Base-by-base conservation (phyloP, 257 asterid genomes). In the Solanum boliviense region DNA sequence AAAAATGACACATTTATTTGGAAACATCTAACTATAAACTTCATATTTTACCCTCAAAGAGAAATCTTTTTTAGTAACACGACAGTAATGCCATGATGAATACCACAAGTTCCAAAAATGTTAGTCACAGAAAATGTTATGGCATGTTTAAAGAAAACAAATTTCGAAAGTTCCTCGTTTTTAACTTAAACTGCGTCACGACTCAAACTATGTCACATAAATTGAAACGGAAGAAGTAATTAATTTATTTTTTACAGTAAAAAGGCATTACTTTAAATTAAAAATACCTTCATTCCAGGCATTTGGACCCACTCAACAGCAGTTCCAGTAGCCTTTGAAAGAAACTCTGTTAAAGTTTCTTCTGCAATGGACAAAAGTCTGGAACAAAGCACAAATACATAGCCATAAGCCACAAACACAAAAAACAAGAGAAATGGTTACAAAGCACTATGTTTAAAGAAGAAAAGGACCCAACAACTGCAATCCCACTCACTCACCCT, bases 301-400 rank as follows among this genome's bases (percentile, higher is more conserved):
- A 95, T 95, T 94, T 94, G 98, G 96, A 95, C 96, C 98, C 98
- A 95, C 98, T 95, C 98, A 84, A 95, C 98, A 91, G 98, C 98
- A 85, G 98, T 95, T 94, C 98, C 98, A 89, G 98, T 95, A 86
- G 98, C 98, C 98, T 95, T 95, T 29, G 98, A 95, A 83, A 95
- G 94, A 95, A 95, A 95, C 95, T 95, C 98, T 93, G 98, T 87
- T 95, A 95, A 93, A 94, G 98, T 95, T 82, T 95, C 98, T 90
- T 95, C 98, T 94, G 98, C 98, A 94, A 93, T 95, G 95, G 98
- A 94, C 98, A 95, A 92, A 90, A 95, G 98, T 89, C 98, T 95
- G 91, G 90, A 88, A 87, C 92, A 89, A 90, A 75, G 89, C 62
- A 88, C 84, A 81, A 83, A 84, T 35, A 87, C 83, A 71, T 88